A percentile compares a stretch with the other conserved stretches of the same genome.
Conservation (phyloP, 2,329 filamentous ascomycete species). For the Diaporthe velutina region DNA sequence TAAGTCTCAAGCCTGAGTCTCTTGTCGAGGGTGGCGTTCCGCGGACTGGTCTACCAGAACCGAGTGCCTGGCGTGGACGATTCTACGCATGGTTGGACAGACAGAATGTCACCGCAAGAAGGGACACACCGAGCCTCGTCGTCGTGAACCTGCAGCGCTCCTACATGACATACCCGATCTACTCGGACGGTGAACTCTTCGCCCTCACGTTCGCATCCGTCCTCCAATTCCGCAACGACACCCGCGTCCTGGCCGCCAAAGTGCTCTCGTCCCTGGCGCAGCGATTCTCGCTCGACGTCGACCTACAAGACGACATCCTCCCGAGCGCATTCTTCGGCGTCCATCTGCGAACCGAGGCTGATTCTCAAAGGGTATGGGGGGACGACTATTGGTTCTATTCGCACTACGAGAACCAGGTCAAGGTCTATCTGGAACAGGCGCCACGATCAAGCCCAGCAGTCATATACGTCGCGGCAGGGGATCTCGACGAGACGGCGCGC, state of each 20-base stretch:
- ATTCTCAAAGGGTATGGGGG: slow-evolving; percentile 13
- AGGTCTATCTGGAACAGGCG: slow-evolving; percentile 19
- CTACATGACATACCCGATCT: slow-evolving; percentile 27
- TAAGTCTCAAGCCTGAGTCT: slow-evolving; percentile 2
- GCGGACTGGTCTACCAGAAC: slow-evolving; percentile 5
- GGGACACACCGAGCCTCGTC: not conserved
- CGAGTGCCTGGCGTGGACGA: slow-evolving; percentile 4
- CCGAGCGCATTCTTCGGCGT: slow-evolving; percentile 27
- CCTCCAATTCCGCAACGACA: slow-evolving; percentile 49
- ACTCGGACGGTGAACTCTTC: slow-evolving; percentile 27
- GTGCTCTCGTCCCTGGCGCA: not conserved
- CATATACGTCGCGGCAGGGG: slow-evolving; percentile 27
- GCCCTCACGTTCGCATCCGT: slow-evolving; percentile 50
- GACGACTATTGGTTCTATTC: slow-evolving; percentile 29
- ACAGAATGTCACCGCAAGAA: not conserved
- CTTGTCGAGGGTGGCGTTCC: slow-evolving; percentile 7
- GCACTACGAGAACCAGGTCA: slow-evolving; percentile 21
- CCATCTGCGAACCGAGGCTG: slow-evolving; percentile 32
- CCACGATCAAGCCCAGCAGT: not conserved
- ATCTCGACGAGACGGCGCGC: not conserved
- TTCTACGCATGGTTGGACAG: slow-evolving; percentile 9
- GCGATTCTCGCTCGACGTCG: slow-evolving; percentile 14
- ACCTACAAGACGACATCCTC: not conserved
- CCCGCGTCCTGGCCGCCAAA: slow-evolving; percentile 41
- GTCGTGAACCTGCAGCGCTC: slow-evolving; percentile 19